These are phyloP conservation scores for Hygrophorus russula DNA, from an alignment of 768 basidiomycete genomes.

Conservation along the genomic window DNA sequence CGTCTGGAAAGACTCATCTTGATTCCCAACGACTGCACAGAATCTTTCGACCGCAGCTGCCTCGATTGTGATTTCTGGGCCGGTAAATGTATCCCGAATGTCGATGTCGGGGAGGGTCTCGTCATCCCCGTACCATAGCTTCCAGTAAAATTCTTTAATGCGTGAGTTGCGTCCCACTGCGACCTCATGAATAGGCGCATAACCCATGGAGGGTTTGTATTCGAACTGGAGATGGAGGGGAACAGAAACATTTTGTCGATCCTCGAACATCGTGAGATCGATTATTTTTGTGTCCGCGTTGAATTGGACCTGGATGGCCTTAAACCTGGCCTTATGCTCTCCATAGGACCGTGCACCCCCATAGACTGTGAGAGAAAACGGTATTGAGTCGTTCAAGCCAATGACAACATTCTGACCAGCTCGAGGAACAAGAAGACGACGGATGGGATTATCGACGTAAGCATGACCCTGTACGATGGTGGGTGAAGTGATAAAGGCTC, in stretches of 20 bases:
- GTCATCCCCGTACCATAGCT: constrained; percentile 91
- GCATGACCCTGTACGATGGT: constrained; percentile 81
- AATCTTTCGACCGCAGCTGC: constrained; percentile 75
- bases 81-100: constrained; percentile 72
- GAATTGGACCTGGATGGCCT: constrained; percentile 69
- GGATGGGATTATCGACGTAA: constrained; percentile 84
- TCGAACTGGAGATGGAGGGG: constrained; percentile 75
- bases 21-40: constrained; percentile 89
- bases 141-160: constrained; percentile 99
- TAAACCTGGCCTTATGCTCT: constrained; percentile 61
- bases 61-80: constrained; percentile 77
- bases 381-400: constrained; percentile 28
- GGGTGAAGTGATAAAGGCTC: constrained; percentile 70
- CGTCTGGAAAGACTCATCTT: constrained; percentile 82
- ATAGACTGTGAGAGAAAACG: constrained; percentile 52
- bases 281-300: constrained; percentile 43
- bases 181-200: constrained; percentile 88
- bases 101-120: constrained; percentile 67
- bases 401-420: constrained; percentile 69
- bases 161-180: constrained; percentile 71
- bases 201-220: constrained; percentile 84
- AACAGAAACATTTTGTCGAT: constrained; percentile 63
- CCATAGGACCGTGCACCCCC: constrained; percentile 79
- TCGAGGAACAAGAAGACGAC: constrained; percentile 79
- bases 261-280: constrained; percentile 70